Evolutionary conservation across 805 yeast species (phyloP), one percentile per base, ranked within the genome.

Genomic region (Candida tallmaniae): DNA sequence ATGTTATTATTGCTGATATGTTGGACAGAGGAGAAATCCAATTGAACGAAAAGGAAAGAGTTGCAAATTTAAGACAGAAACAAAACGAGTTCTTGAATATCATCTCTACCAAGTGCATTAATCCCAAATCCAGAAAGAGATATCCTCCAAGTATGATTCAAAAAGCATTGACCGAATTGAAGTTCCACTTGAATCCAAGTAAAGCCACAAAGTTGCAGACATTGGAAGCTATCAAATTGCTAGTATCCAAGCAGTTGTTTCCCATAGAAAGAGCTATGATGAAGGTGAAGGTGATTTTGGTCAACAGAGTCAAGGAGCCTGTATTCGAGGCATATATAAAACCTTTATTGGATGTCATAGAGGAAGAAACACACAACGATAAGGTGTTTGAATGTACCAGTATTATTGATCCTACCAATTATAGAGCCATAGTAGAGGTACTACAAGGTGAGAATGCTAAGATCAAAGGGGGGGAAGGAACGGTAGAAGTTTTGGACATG

Each of bases 61-160:
- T 76, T 44, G 80, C 83, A 31, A 81, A 82, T 54, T 59, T 77
- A 39, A 73, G 70, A 36, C 89, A 85, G 56, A 73, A 81, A 32
- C 85, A 79, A 44, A 86, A 86, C 44, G 95, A 88, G 50, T 80
- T 88, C 41, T 62, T 93, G 22, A 86, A 80, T 32, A 78, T 87
- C 28, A 79, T 93, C 20, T 83, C 94, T 12, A 80, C 95, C 4
- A 88, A 87, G 56, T 89, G 97, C 54, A 81, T 93, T 31, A 93
- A 93, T 46, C 97, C 98, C 4, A 76, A 73, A 36, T 79, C 90
- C 3, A 83, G 83, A 53, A 86, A 89, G 53, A 79, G 97, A 51
- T 93, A 93, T 51, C 95, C 98, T 0, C 93, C 96, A 8, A 76
- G 95, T 1, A 89, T 93, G 82, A 83, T 93, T 39, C 93, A 85